phyloP scores from a whole-genome alignment of 768 basidiomycete species.

The Termitomyces titanicus region DNA sequence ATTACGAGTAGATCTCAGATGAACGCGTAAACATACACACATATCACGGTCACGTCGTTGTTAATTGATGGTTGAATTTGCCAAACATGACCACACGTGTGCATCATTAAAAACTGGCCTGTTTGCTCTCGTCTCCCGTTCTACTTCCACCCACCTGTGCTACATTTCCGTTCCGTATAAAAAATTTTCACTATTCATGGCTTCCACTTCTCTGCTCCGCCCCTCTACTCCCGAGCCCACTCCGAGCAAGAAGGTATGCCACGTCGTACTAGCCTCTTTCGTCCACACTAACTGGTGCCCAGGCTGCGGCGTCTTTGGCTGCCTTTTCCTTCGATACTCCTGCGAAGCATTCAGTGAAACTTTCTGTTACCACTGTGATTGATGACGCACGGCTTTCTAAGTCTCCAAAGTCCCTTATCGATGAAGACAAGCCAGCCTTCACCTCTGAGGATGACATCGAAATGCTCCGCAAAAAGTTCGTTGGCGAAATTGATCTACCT shows the following conservation, averaged over 20 bases:
- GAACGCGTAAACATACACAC: constrained; percentile 21
- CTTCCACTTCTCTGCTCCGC: constrained; percentile 23
- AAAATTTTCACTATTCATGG: constrained; percentile 22
- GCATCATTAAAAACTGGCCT: constrained; percentile 17
- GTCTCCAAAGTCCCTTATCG: constrained; percentile 14
- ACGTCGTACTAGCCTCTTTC: constrained; percentile 1
- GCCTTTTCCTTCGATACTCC: constrained; percentile 34
- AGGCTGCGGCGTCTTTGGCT: constrained; percentile 45
- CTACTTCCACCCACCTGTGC: not conserved
- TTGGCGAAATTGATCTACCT: constrained; percentile 67
- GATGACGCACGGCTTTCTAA: constrained; percentile 17
- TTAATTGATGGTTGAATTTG: constrained; percentile 19
- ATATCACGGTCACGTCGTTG: constrained; percentile 20
- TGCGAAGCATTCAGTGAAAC: constrained; percentile 3
- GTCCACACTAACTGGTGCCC: constrained; percentile 5
- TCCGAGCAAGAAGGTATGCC: constrained; percentile 50
- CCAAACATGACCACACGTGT: constrained; percentile 36
- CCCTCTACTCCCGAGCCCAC: constrained; percentile 33
- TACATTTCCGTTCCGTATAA: not conserved
- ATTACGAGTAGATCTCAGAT: not conserved
- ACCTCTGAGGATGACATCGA: constrained; percentile 8
- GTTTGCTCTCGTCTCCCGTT: not conserved
- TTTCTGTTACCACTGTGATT: constrained; percentile 1
- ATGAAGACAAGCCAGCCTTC: constrained; percentile 8
- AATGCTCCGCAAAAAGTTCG: constrained; percentile 46